A percentile compares a stretch with the other conserved stretches of the same genome.
Conservation (phyloP, 805 yeast species). For the Yarrowia keelungensis region DNA sequence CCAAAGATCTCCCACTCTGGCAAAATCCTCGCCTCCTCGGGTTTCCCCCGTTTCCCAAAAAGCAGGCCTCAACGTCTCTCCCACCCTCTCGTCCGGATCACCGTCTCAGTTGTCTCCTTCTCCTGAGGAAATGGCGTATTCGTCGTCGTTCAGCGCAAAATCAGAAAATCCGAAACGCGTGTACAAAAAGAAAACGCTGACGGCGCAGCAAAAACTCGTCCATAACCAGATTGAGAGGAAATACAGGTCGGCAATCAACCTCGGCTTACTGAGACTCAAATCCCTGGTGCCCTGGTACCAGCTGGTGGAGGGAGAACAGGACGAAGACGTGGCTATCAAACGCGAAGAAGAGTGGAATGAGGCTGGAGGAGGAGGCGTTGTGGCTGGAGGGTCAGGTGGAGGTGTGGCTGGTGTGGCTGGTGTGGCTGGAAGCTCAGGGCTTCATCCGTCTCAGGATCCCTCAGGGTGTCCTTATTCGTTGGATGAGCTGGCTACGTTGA, state of each 20-base stretch:
- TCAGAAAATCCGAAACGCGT: slow-evolving; percentile 23
- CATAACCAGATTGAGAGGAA: slow-evolving; percentile 30
- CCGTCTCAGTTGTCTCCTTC: slow-evolving; percentile 3
- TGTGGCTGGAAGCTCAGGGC: neutral
- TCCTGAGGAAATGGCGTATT: slow-evolving; percentile 25
- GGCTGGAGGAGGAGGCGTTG: neutral
- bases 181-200: slow-evolving; percentile 29
- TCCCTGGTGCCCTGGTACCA: slow-evolving; percentile 24
- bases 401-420: neutral
- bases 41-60: slow-evolving; percentile 2
- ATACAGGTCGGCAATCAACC: slow-evolving; percentile 22
- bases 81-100: slow-evolving; percentile 6
- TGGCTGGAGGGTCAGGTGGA: too few relatives aligned
- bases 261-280: slow-evolving; percentile 15
- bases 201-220: slow-evolving; percentile 26
- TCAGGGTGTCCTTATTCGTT: slow-evolving; percentile 5
- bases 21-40: neutral
- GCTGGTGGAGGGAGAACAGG: slow-evolving; percentile 13
- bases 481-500: slow-evolving; percentile 19
- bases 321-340: neutral
- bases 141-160: slow-evolving; percentile 20
- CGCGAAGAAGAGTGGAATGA: slow-evolving; percentile 11
- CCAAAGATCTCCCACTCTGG: neutral
- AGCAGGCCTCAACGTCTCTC: slow-evolving; percentile 3
- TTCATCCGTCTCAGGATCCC: slow-evolving; percentile 15